Conservation (phyloP, 2,329 filamentous ascomycete genomes). For the Ophiosphaerella herpotricha region DNA sequence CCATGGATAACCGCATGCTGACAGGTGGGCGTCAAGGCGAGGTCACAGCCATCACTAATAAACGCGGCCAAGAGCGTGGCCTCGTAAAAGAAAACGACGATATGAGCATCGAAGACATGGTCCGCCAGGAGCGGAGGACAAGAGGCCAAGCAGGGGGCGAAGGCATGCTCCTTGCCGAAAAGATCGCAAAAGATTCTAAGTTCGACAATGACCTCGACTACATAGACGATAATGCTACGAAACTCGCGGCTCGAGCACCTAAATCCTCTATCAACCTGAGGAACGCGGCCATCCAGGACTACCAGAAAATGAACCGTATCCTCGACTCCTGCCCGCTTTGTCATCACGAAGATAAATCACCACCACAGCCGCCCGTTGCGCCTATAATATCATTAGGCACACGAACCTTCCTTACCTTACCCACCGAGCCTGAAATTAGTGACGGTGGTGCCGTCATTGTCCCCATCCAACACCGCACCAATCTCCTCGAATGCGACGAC, state of each 20-base stretch:
- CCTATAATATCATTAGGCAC: constrained; percentile 86
- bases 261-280: constrained; percentile 87
- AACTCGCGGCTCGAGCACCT: constrained; percentile 83
- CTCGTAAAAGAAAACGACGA: constrained; percentile 89
- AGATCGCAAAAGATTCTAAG: constrained; percentile 89
- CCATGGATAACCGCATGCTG: constrained; percentile 88
- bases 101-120: constrained; percentile 96
- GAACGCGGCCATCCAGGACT: constrained; percentile 84
- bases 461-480: constrained; percentile 82
- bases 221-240: constrained; percentile 93
- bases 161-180: constrained; percentile 80
- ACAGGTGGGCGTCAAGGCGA: constrained; percentile 76
- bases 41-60: constrained; percentile 77
- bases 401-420: constrained; percentile 82
- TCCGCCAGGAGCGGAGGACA: constrained; percentile 88
- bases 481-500: constrained; percentile 96
- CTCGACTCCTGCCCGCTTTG: constrained; percentile 89
- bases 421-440: constrained; percentile 85
- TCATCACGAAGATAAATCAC: constrained; percentile 81
- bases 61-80: constrained; percentile 81
- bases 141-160: constrained; percentile 78
- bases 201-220: constrained; percentile 94
- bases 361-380: constrained; percentile 71
- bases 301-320: constrained; percentile 84
- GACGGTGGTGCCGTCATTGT: constrained; percentile 86